Evolutionary conservation across 495 filamentous ascomycete species (phyloP), one percentile per base, ranked within the genome.

Genomic region (Daldinia childiae): DNA sequence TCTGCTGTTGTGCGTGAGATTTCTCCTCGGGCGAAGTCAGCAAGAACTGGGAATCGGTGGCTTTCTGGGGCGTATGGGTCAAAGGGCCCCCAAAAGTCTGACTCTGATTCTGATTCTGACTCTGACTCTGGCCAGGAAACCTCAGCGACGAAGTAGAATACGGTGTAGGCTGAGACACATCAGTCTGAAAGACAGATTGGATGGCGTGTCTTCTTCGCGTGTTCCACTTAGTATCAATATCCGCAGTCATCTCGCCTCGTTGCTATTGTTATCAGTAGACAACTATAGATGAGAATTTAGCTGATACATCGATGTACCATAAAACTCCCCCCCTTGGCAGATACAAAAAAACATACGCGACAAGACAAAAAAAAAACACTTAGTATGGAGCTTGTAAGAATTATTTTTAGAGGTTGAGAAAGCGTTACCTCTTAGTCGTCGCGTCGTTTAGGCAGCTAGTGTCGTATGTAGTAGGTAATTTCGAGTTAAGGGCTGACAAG

Each of bases 171-270:
- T 82, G 80, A 8, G 82, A 80, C 66, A 80, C 64, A 43, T 82
- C 78, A 14, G 74, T 76, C 54, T 80, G 79, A 71, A 87, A 88
- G 72, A 87, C 85, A 0, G 85, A 87, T 67, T 85, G 80, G 69
- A 87, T 82, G 30, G 83, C 77, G 61, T 79, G 79, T 60, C 79
- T 79, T 27, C 76, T 80, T 9, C 79, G 80, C 61, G 80, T 75
- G 66, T 75, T 74, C 80, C 81, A 82, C 60, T 71, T 78, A 14
- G 82, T 74, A 57, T 72, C 66, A 15, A 80, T 73, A 52, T 72
- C 66, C 26, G 66, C 68, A 41, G 64, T 66, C 59, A 69, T 69
- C 58, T 63, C 12, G 34, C 14, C 34, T 41, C 26, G 64, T 51
- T 68, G 60, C 56, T 72, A 64, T 68, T 68, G 50, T 68, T 48